These are phyloP conservation scores for Boechera stricta DNA, from an alignment of 345 rosid genomes.

Conservation along the genomic window DNA sequence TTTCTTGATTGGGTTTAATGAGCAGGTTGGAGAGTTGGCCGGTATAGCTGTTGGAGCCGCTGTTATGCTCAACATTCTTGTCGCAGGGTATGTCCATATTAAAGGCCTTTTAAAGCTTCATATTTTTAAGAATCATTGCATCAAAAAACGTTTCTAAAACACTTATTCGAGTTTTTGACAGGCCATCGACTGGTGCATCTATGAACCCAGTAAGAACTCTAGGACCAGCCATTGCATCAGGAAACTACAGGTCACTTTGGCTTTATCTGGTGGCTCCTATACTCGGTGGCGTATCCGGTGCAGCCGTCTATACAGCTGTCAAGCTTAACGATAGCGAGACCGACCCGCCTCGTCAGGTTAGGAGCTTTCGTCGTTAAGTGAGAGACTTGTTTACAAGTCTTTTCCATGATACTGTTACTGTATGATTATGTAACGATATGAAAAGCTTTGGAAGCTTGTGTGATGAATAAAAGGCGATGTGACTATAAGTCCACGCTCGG, in stretches of 20 bases:
- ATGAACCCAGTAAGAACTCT: slow-evolving; percentile 61
- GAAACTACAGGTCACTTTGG: slow-evolving; percentile 79
- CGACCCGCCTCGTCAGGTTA: slow-evolving; percentile 69
- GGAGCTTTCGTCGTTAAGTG: slow-evolving; percentile 88
- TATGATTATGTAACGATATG: slow-evolving; percentile 32
- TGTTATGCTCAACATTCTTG: slow-evolving; percentile 92
- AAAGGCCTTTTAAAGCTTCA: not conserved
- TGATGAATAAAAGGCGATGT: slow-evolving; percentile 41
- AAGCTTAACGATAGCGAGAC: slow-evolving; percentile 70
- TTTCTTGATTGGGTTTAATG: slow-evolving; percentile 22
- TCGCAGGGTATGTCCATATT: slow-evolving; percentile 67
- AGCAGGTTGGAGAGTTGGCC: slow-evolving; percentile 93
- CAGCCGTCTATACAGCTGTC: slow-evolving; percentile 72
- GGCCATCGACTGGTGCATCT: slow-evolving; percentile 84
- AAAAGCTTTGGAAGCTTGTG: slow-evolving; percentile 36
- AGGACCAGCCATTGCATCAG: slow-evolving; percentile 96
- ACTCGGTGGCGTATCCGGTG: slow-evolving; percentile 83
- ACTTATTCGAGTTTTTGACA: slow-evolving; percentile 39
- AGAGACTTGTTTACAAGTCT: slow-evolving; percentile 28
- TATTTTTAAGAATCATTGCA: not conserved
- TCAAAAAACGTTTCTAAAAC: slow-evolving; percentile 17
- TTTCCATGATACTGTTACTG: slow-evolving; percentile 28
- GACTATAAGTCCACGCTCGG: slow-evolving; percentile 44
- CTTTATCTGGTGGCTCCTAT: slow-evolving; percentile 85
- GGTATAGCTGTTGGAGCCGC: slow-evolving; percentile 99